Percentiles rank a stretch among this genome's conserved stretches.
phyloP scores from a whole-genome alignment of 768 basidiomycete genomes.

The Butyriboletus loyo region DNA sequence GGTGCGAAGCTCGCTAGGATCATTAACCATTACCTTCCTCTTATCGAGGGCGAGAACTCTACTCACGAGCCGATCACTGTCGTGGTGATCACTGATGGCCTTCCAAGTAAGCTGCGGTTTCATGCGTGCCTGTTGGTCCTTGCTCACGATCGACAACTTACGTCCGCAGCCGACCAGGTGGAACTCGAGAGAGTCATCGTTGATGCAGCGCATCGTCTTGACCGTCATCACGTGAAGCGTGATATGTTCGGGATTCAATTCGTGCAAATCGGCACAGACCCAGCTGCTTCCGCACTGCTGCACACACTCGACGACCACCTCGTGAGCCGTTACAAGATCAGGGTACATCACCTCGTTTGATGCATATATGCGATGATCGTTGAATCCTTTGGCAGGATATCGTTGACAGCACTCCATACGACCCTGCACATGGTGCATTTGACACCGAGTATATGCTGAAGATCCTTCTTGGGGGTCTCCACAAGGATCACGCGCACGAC shows the following conservation, averaged over 20 bases:
- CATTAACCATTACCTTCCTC: conserved; percentile 35
- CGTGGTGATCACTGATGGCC: conserved; percentile 39
- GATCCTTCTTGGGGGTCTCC: conserved; percentile 29
- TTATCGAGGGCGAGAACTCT: conserved; percentile 26
- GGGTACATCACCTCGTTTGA: conserved; percentile 12
- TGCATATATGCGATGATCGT: neutral
- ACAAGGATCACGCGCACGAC: conserved; percentile 19
- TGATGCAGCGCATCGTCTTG: conserved; percentile 38
- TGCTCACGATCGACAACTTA: neutral
- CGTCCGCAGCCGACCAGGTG: conserved; percentile 25
- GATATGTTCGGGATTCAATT: conserved; percentile 46
- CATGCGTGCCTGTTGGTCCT: neutral
- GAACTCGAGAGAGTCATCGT: conserved; percentile 32
- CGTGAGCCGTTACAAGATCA: conserved; percentile 27
- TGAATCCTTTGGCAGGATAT: conserved; percentile 35
- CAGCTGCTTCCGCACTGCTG: conserved; percentile 37
- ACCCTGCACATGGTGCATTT: conserved; percentile 26
- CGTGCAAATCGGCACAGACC: conserved; percentile 43
- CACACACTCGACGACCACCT: conserved; percentile 42
- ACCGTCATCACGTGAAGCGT: conserved; percentile 31
- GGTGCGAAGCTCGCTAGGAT: conserved; percentile 37
- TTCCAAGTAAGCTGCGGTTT: conserved; percentile 34
- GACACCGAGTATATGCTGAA: conserved; percentile 36
- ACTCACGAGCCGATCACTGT: conserved; percentile 35
- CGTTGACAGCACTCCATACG: conserved; percentile 44